These are phyloP conservation scores for Salvia hispanica DNA, from an alignment of 257 asterid species.

Conservation along the genomic window DNA sequence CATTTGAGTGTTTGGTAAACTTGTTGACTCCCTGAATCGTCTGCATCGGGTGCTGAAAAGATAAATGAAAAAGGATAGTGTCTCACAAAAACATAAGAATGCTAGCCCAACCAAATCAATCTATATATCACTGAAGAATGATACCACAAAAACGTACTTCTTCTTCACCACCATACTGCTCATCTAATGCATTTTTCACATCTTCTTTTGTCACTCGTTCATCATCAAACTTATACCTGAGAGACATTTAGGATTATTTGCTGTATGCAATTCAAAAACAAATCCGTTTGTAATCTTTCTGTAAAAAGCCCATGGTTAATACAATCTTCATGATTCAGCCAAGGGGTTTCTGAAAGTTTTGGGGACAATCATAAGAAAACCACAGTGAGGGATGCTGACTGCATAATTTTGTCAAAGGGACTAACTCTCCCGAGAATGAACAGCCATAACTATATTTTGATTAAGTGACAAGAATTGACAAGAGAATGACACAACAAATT, in stretches of 20 bases:
- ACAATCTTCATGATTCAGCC: constrained; percentile 11
- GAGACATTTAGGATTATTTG: constrained; percentile 29
- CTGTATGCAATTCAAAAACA: constrained; percentile 15
- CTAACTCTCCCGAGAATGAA: constrained; percentile 11
- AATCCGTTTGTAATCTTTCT: constrained; percentile 17
- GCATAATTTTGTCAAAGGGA: constrained; percentile 12
- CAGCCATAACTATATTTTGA: constrained; percentile 1
- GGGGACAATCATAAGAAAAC: constrained; percentile 10
- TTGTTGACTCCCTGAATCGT: constrained; percentile 46
- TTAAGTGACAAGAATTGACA: constrained; percentile 6
- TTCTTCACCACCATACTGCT: constrained; percentile 58
- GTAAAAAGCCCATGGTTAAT: constrained; percentile 14
- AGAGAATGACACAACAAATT: constrained; percentile 19
- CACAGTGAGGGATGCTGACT: constrained; percentile 16
- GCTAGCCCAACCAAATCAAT: constrained; percentile 19
- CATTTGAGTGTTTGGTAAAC: constrained; percentile 52
- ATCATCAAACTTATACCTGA: constrained; percentile 69
- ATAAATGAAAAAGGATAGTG: constrained; percentile 26
- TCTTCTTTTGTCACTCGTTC: constrained; percentile 67
- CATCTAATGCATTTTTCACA: constrained; percentile 53
- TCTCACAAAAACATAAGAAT: constrained; percentile 9
- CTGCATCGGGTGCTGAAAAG: constrained; percentile 43
- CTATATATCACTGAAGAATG: neutral
- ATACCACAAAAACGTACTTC: constrained; percentile 42
- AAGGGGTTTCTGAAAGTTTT: constrained; percentile 17